Conservation (phyloP, 768 basidiomycete genomes). For the Hygrophoropsis aurantiaca region DNA sequence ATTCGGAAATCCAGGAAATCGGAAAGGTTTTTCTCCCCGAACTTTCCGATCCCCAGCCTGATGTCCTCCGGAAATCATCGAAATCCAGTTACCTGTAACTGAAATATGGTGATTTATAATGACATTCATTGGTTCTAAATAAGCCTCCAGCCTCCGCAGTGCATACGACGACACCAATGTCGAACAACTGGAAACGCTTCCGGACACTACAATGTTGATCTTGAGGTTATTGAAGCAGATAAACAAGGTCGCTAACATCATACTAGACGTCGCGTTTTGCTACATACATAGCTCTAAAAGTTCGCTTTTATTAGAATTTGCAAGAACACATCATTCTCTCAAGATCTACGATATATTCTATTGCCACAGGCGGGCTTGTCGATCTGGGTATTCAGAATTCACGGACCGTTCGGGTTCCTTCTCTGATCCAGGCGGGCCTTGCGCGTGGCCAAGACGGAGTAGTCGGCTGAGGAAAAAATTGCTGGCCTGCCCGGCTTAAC, state of each 20-base stretch:
- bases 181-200: slow-evolving; percentile 42
- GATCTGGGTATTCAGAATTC: slow-evolving; percentile 53
- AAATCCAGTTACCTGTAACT: no score
- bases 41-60: no score
- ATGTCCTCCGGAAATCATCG: no score
- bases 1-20: no score
- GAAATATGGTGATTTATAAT: no score
- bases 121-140: no score
- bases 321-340: slow-evolving; percentile 53
- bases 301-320: slow-evolving; percentile 45
- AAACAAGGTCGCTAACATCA: slow-evolving; percentile 35
- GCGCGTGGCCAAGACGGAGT: slow-evolving; percentile 50
- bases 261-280: background rate
- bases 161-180: slow-evolving; percentile 53
- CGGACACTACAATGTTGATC: slow-evolving; percentile 47
- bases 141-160: slow-evolving; percentile 28
- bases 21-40: no score
- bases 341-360: slow-evolving; percentile 59
- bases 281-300: background rate
- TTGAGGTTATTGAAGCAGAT: slow-evolving; percentile 46
- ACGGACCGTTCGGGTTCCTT: slow-evolving; percentile 53
- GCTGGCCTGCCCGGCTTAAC: slow-evolving; percentile 64
- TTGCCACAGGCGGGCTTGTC: slow-evolving; percentile 46
- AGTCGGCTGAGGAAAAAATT: slow-evolving; percentile 55
- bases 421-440: slow-evolving; percentile 43